Evolutionary conservation across 495 filamentous ascomycete species (phyloP), one percentile per base, ranked within the genome.

Genomic region (Aspergillus bertholletiae): DNA sequence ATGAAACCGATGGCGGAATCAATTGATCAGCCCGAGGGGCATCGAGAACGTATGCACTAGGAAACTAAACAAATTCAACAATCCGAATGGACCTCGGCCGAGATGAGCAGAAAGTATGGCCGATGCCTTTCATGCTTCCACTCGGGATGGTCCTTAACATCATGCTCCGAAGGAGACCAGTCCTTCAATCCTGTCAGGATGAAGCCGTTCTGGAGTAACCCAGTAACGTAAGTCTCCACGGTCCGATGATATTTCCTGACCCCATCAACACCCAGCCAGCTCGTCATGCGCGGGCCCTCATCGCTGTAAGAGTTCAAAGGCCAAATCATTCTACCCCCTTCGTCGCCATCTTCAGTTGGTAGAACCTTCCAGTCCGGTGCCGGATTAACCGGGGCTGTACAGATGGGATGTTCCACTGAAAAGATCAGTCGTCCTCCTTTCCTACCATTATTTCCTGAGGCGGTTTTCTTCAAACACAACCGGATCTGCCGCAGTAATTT

Each of bases 181-280:
- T 67, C 64, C 23, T 58, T 59, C 30, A 67, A 37, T 1, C 51
- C 64, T 2, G 56, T 58, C 56, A 67, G 53, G 3, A 32, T 47
- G 23, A 62, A 64, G 17, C 61, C 64, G 41, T 21, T 59, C 54
- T 59, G 56, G 23, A 64, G 22, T n/a, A 67, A 28, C 8, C 55
- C 15, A 5, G 49, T 49, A 5, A 64, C 45, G 39, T 67, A 64
- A 20, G 64, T 67, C 50, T 64, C 56, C 4, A 59, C 46, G 4
- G 57, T 67, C 13, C 64, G 61, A 52, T 67, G 64, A 49, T 67
- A 67, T 28, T 67, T 67, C 35, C 49, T 49, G 23, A 67, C 61
- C 1, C 59, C 57, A 12, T 59, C 52, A 4, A 48, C 23, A 5
- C 61, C 64, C n/a, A 66, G 35, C 64, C 64, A 66, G 22, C 39